Conservation (phyloP, 2,329 filamentous ascomycete species). For the Calonectria honghensis region DNA sequence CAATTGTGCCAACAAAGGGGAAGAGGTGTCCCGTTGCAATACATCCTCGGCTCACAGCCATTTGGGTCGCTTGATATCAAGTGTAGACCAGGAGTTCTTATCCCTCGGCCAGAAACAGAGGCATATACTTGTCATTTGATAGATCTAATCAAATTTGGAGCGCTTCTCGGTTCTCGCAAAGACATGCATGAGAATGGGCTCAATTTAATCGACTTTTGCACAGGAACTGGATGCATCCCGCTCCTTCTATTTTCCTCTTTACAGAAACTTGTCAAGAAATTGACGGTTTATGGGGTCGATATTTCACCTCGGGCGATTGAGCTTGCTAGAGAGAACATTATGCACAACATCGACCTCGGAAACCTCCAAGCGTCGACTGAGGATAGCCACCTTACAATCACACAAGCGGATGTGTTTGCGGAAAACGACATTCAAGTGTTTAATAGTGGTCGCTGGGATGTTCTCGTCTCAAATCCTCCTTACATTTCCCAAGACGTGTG, state of each 20-base stretch:
- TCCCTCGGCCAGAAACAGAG: slow-evolving; percentile 88
- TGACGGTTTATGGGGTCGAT: slow-evolving; percentile 83
- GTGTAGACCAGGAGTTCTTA: slow-evolving; percentile 86
- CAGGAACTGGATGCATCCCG: slow-evolving; percentile 92
- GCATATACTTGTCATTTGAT: slow-evolving; percentile 77
- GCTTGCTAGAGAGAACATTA: slow-evolving; percentile 80
- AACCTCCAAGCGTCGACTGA: slow-evolving; percentile 45
- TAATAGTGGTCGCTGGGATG: slow-evolving; percentile 66
- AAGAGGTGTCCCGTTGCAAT: slow-evolving; percentile 87
- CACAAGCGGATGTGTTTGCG: slow-evolving; percentile 69
- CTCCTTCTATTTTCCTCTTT: slow-evolving; percentile 83
- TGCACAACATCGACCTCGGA: slow-evolving; percentile 65
- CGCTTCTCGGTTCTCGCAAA: slow-evolving; percentile 35
- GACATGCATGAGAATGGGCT: slow-evolving; percentile 60
- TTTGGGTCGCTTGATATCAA: slow-evolving; percentile 89
- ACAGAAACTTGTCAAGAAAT: slow-evolving; percentile 58
- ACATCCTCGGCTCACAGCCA: slow-evolving; percentile 90
- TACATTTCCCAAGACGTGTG: slow-evolving; percentile 82
- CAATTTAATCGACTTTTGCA: slow-evolving; percentile 88
- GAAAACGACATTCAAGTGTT: slow-evolving; percentile 60
- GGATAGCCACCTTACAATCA: slow-evolving; percentile 65
- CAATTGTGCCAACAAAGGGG: slow-evolving; percentile 70
- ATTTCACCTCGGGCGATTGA: slow-evolving; percentile 79
- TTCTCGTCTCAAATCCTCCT: slow-evolving; percentile 92
- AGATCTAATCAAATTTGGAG: slow-evolving; percentile 61